Base-by-base conservation (phyloP, 2,329 filamentous ascomycete species). In the Ustilaginoidea virens region DNA sequence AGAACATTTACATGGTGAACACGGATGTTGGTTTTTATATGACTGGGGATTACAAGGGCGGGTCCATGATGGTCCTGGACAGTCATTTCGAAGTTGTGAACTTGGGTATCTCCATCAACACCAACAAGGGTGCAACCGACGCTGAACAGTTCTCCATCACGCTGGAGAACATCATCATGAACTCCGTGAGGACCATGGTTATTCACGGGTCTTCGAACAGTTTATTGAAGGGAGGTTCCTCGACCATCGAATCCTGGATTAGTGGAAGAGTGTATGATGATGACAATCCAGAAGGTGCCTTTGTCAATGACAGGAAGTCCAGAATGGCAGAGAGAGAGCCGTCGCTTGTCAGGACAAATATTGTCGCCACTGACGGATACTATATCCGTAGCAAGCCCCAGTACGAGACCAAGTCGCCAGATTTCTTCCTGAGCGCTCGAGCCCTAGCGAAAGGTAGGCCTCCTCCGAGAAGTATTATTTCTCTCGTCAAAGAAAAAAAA, bases 121-220 rank as follows among this genome's bases (percentile, higher is more conserved):
- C 56, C 31, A 63, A 74, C 32, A 65, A 72, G 15, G 56, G 64
- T 31, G 80, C 80, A 41, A 87, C 85, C 45, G 82, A 80, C 36
- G 24, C 24, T 5, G 24, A 25, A 25, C 24, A 25, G 16, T 25
- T 25, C 24, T 81, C 80, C 10, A 66, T 94, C 24, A 68, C 93
- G 39, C 53, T 96, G 10, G 80, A 93, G 56, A 94, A 94, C 40
- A 80, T 92, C 23, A 82, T 94, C 55, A 83, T 94, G 56, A 56
- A 53, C 39, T 60, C 61, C 27, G 72, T 80, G 30, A 61, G 66
- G 5, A 63, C 68, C 16, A 81, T 81, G 19, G 69, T 94, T 30
- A 51, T 63, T 37, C 65, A 68, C 40, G 51, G 58, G 14, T 61
- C 58, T 36, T 74, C 72, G 25, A 59, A 66, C 24, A 52, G 56